These are phyloP conservation scores for Aspergillus affinis DNA, from an alignment of 495 filamentous ascomycete species.

Conservation along the genomic window DNA sequence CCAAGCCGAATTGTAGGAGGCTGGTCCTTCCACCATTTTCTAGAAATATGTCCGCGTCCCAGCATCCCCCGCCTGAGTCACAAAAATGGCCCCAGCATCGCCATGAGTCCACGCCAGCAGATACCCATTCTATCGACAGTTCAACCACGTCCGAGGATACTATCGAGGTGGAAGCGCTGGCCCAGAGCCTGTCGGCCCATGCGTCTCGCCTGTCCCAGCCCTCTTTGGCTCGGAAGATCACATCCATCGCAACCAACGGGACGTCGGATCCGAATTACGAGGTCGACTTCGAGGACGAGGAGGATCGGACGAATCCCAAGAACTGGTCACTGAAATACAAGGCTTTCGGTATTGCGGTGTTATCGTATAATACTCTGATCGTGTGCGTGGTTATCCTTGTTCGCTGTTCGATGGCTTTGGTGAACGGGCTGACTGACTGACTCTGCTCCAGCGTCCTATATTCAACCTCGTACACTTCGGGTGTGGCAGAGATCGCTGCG, in stretches of 20 bases:
- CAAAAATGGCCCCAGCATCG: constrained; percentile 28
- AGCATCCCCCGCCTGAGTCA: constrained; percentile 15
- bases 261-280: constrained; percentile 70
- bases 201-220: constrained; percentile 25
- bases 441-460: constrained; percentile 63
- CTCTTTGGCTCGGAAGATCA: constrained; percentile 38
- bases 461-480: constrained; percentile 58
- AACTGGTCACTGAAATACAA: constrained; percentile 76
- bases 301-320: constrained; percentile 68
- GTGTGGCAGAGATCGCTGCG: constrained; percentile 25
- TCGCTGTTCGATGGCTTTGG: not conserved
- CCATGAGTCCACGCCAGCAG: constrained; percentile 18
- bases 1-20: not conserved
- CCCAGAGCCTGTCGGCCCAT: constrained; percentile 27
- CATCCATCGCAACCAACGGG: constrained; percentile 57
- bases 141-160: constrained; percentile 35
- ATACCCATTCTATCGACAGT: constrained; percentile 29
- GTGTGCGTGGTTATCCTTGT: constrained; percentile 44
- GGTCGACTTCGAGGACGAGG: constrained; percentile 65
- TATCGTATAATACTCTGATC: constrained; percentile 72
- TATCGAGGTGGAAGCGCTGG: constrained; percentile 26
- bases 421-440: not conserved
- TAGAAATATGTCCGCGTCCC: constrained; percentile 22
- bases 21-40: not conserved
- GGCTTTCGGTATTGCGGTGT: constrained; percentile 56